phyloP scores from a whole-genome alignment of 257 asterid genomes.

The Penstemon eatonii region DNA sequence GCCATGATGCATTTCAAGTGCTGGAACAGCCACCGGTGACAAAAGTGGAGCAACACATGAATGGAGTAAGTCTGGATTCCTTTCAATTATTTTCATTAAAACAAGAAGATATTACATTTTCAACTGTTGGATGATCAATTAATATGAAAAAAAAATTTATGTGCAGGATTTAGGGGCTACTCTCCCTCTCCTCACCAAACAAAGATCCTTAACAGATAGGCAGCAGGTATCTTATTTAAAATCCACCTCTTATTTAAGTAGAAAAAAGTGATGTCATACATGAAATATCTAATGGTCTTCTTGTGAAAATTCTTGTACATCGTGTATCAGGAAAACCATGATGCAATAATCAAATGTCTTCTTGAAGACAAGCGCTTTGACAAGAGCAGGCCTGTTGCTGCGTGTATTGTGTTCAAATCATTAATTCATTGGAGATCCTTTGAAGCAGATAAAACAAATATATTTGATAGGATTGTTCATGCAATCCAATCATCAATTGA shows the following conservation, averaged over 20 bases:
- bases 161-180: constrained; percentile 56
- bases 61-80: constrained; percentile 48
- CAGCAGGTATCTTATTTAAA: constrained; percentile 69
- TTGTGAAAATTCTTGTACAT: constrained; percentile 21
- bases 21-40: constrained; percentile 42
- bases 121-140: constrained; percentile 17
- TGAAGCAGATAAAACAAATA: constrained; percentile 81
- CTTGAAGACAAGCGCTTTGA: constrained; percentile 77
- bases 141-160: constrained; percentile 20
- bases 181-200: constrained; percentile 60
- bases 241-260: neutral
- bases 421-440: constrained; percentile 94
- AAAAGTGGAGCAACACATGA: constrained; percentile 42
- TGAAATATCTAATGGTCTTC: constrained; percentile 15
- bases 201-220: constrained; percentile 82
- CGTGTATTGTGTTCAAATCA: constrained; percentile 69
- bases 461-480: constrained; percentile 82
- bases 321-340: constrained; percentile 74
- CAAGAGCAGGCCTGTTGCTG: constrained; percentile 74
- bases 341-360: constrained; percentile 74
- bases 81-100: constrained; percentile 9
- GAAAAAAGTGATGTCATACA: neutral
- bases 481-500: constrained; percentile 80
- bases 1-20: constrained; percentile 39
- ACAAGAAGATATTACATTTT: constrained; percentile 11